Conservation (phyloP, 305 asterid genomes). For the Ajuga reptans region DNA sequence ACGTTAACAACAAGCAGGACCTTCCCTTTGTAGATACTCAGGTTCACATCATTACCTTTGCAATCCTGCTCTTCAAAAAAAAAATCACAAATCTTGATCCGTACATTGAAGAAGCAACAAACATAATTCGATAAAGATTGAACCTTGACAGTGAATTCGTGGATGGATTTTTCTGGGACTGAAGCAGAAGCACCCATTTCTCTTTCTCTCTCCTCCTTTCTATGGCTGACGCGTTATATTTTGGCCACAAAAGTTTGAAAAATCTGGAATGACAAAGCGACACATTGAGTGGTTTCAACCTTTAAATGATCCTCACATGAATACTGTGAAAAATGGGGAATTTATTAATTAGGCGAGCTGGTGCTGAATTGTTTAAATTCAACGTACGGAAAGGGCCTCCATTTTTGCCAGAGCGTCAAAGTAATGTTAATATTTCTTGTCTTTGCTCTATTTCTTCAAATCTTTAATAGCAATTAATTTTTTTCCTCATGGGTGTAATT, state of each 20-base stretch:
- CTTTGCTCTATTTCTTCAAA: not conserved
- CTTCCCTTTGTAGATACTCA: constrained; percentile 60
- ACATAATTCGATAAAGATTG: not conserved
- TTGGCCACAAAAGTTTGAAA: not conserved
- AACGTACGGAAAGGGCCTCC: not conserved
- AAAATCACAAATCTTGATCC: not conserved
- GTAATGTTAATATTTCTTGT: not conserved
- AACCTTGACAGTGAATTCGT: constrained; percentile 83
- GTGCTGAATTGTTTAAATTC: not conserved
- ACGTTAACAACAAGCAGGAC: constrained; percentile 89
- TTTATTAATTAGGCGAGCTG: constrained; percentile 6
- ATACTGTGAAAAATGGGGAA: not conserved
- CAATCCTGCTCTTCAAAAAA: constrained; percentile 38
- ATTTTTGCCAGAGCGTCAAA: not conserved
- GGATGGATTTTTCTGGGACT: constrained; percentile 56
- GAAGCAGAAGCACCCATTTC: constrained; percentile 68
- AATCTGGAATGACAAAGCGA: constrained; percentile 8
- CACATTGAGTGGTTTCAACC: not conserved
- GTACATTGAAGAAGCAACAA: not conserved
- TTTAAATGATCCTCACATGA: constrained; percentile 2
- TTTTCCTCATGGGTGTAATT: too few species aligned
- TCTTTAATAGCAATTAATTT: too few species aligned
- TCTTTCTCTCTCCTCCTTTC: not conserved
- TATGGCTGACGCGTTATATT: not conserved
- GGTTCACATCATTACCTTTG: constrained; percentile 63